phyloP scores from a whole-genome alignment of 345 rosid species.

The Hibiscus syriacus region DNA sequence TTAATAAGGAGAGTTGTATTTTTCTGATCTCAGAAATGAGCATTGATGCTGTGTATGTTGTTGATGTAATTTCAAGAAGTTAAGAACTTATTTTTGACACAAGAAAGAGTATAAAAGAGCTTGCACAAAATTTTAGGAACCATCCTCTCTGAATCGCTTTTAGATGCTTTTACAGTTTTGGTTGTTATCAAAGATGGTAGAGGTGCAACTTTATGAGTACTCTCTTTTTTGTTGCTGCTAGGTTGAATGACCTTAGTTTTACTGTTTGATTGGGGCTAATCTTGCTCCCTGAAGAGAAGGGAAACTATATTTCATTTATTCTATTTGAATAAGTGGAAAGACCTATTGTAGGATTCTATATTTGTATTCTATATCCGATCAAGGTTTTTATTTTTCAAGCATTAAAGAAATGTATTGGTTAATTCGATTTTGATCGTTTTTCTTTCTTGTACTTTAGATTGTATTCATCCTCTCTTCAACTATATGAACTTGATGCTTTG shows the following conservation, averaged over 20 bases:
- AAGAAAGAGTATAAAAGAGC: not conserved
- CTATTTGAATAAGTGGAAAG: not conserved
- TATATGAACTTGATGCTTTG: not conserved
- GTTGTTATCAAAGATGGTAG: not conserved
- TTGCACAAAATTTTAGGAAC: not conserved
- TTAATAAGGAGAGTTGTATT: not conserved
- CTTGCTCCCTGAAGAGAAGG: not conserved
- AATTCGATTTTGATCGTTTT: not conserved
- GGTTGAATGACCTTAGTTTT: not conserved
- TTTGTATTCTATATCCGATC: not conserved
- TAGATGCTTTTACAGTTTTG: not conserved
- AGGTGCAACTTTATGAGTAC: not conserved
- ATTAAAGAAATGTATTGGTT: not conserved
- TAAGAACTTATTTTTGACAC: not conserved
- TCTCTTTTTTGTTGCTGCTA: not conserved
- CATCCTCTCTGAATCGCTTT: not conserved
- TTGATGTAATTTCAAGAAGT: not conserved
- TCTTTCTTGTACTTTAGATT: not conserved
- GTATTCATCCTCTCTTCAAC: not conserved
- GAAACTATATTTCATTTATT: not conserved
- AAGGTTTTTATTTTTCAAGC: not conserved
- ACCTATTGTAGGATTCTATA: not conserved
- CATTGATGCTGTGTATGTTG: not conserved
- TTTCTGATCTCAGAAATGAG: not conserved
- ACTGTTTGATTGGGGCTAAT: not conserved